Evolutionary conservation across 805 yeast species (phyloP), one percentile per base, ranked within the genome.

Genomic region (Tetrapisispora phaffii): DNA sequence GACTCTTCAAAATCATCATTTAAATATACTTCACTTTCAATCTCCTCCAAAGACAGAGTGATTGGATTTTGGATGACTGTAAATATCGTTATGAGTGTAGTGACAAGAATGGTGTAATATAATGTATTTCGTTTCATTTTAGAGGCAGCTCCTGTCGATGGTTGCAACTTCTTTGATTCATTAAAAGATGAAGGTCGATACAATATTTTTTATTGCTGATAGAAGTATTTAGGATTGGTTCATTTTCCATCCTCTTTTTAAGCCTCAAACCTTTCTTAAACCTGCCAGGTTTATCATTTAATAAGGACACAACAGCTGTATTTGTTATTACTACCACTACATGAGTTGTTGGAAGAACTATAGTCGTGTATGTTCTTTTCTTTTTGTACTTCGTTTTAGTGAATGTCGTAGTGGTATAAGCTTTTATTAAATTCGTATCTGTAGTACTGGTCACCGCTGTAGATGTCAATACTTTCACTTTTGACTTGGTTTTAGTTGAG

Each of bases 1-100:
- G 82, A 89, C 0, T 71, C 60, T 44, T 65, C 64, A 4, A 53
- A 46, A 17, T 26, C 32, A n/a, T 38, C 32, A 4, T 32, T 17
- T 15, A 38, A 17, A 15, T 38, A 38, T 7, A 26, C 4, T 26
- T 38, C 41, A 3, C 7, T 3, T 6, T 38, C 41, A 4, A 9
- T 12, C 12, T 38, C 34, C 10, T 12, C 22, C n/a, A 8, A 9
- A 2, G 31, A 8, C 7, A 28, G n/a, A 12, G 16, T 28, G 7
- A 41, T 20, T 19, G 37, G 8, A 26, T 24, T 23, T 34, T 29
- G 19, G 4, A 36, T 28, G 10, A 41, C 7, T n/a, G 33, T 17
- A 15, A 24, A 22, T 4, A 34, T 4, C 2, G 39, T 41, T 7
- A 41, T 26, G 3, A 41, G 5, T 5, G 44, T 41, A 16, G 44